Evolutionary conservation across 2,329 filamentous ascomycete genomes (phyloP), one percentile per base, ranked within the genome.

Genomic region (Fusarium albidum): DNA sequence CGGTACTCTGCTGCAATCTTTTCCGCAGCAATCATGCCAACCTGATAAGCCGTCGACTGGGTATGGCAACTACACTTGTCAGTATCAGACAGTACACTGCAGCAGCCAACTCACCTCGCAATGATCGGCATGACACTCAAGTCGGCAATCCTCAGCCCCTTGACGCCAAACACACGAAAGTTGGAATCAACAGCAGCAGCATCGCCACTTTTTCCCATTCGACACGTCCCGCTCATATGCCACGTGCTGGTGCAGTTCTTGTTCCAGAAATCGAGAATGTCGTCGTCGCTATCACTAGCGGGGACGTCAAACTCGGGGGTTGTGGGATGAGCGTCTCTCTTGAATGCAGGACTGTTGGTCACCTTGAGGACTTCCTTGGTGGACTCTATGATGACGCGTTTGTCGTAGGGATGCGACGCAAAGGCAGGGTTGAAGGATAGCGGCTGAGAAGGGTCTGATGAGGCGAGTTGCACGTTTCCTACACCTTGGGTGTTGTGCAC

Each of bases 81-180:
- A 57, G 49, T 13, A 14, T n/a, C 9, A 2, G 9, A 25, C 4
- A 7, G 25, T 4, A 26, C 9, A 3, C 25, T 2, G 28, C 6
- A 3, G 7, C 3, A 3, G 2, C 10, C 3, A 3, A 49, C 57
- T 13, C 26, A 60, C 57, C 54, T 60, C 10, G 55, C 40, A 28
- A 55, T 52, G 9, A 82, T 68, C 5, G 82, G 81, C 18, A 82
- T 73, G 9, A 82, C 71, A 38, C 78, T 81, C 47, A 82, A 78
- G 64, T 84, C 82, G 2, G 76, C 78, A 1, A 84, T 73, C 7
- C 80, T 73, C 13, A 84, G 69, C 25, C 75, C 75, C 43, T 78
- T 72, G 15, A 83, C 67, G 0, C 81, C 81, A 21, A 75, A 68
- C 1, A 84, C 73, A 26, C 74, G 73, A 38, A 85, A 78, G 7